Evolutionary conservation across 305 asterid genomes (phyloP).

Genomic region (Ilex paraguariensis): DNA sequence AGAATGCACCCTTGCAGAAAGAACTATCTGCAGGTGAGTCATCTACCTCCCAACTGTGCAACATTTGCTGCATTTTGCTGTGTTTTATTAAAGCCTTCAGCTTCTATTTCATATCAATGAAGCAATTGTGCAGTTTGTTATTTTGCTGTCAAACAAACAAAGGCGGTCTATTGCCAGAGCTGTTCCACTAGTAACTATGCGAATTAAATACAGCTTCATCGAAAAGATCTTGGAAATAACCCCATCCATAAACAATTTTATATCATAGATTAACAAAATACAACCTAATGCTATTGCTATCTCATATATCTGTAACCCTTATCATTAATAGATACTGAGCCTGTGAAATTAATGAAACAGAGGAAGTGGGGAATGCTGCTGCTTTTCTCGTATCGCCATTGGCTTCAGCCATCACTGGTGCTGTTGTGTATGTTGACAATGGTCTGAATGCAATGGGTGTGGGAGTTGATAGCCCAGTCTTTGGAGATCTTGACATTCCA

Average conservation of each 20-base stretch:
- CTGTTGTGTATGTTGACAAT: conserved; percentile 72
- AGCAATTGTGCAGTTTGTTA: neutral
- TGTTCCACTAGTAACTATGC: neutral
- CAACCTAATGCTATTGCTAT: no score
- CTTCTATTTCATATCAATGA: neutral
- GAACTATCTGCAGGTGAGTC: conserved; percentile 70
- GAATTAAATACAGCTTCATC: neutral
- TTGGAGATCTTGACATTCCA: conserved; percentile 63
- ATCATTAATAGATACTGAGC: neutral
- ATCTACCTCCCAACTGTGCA: neutral
- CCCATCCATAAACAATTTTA: neutral
- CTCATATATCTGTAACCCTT: no score
- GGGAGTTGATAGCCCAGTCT: conserved; percentile 81
- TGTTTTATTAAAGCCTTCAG: neutral
- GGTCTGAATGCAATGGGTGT: conserved; percentile 92
- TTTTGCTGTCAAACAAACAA: neutral
- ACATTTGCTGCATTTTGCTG: neutral
- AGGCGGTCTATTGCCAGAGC: neutral
- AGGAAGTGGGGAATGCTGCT: conserved; percentile 84
- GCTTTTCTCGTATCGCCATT: conserved; percentile 83
- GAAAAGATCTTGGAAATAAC: neutral
- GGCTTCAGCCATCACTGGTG: conserved; percentile 89
- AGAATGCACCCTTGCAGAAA: conserved; percentile 77
- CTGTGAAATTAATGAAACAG: conserved; percentile 34
- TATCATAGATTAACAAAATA: neutral